A percentile compares a stretch with the other conserved stretches of the same genome.
phyloP scores from a whole-genome alignment of 495 filamentous ascomycete genomes.

The Penicillium herquei region DNA sequence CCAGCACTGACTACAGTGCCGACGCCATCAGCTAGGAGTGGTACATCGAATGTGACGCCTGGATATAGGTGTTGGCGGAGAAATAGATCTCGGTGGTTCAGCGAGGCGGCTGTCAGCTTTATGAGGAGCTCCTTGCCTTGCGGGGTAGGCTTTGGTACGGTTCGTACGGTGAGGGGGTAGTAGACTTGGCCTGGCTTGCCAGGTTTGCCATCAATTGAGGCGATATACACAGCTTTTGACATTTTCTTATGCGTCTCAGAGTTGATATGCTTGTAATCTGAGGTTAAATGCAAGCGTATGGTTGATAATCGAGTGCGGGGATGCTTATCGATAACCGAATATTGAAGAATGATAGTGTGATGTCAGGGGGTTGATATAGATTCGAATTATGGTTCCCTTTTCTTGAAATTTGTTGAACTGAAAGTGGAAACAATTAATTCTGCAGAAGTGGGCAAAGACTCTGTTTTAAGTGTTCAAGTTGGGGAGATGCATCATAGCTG shows the following conservation, averaged over 20 bases:
- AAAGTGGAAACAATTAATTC: no score
- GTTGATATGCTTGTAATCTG: background rate
- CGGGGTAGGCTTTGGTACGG: constrained; percentile 58
- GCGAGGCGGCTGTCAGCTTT: constrained; percentile 67
- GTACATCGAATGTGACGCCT: constrained; percentile 68
- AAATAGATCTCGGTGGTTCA: constrained; percentile 93
- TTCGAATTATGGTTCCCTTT: no score
- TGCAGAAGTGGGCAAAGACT: no score
- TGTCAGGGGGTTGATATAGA: no score
- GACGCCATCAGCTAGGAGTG: constrained; percentile 76
- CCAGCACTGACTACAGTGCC: constrained; percentile 68
- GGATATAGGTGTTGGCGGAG: constrained; percentile 91
- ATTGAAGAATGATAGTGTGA: no score
- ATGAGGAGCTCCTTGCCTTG: constrained; percentile 65
- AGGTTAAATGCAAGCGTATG: background rate
- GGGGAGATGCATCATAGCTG: no score
- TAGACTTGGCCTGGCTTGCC: constrained; percentile 89
- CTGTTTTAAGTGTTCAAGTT: no score
- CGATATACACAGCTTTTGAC: constrained; percentile 52
- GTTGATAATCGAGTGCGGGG: background rate
- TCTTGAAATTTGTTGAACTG: no score
- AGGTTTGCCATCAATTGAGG: constrained; percentile 54
- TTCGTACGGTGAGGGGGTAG: constrained; percentile 60
- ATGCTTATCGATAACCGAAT: no score
- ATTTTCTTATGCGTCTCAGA: constrained; percentile 29